Evolutionary conservation across 2,329 filamentous ascomycete species (phyloP).

Genomic region (Bipolaris victoriae): DNA sequence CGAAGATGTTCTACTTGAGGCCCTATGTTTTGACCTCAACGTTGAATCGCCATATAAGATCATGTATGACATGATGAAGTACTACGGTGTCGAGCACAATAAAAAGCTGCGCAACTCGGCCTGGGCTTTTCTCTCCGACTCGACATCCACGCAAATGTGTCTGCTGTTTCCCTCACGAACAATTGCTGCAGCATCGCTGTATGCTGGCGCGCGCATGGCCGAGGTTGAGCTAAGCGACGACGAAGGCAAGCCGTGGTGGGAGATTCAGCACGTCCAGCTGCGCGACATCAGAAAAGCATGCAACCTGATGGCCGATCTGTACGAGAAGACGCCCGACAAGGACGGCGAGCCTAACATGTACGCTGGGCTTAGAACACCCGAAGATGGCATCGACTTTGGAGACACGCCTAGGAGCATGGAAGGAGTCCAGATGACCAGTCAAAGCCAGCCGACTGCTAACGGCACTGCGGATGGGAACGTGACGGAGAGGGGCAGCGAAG

Average conservation of each 20-base stretch:
- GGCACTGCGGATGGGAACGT: constrained; percentile 26
- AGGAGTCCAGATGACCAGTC: constrained; percentile 27
- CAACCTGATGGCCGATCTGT: constrained; percentile 70
- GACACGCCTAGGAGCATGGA: constrained; percentile 41
- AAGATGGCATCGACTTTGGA: constrained; percentile 44
- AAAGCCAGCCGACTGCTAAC: constrained; percentile 30
- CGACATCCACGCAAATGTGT: constrained; percentile 81
- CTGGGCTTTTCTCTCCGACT: constrained; percentile 95
- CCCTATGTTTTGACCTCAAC: constrained; percentile 91
- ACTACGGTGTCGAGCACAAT: constrained; percentile 76
- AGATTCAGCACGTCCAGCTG: constrained; percentile 72
- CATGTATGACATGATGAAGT: constrained; percentile 79
- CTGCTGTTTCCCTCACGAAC: constrained; percentile 79
- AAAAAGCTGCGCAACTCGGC: constrained; percentile 82
- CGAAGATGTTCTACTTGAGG: constrained; percentile 90
- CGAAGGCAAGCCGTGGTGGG: constrained; percentile 85
- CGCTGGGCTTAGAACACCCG: constrained; percentile 51
- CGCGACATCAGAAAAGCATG: constrained; percentile 74
- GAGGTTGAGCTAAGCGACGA: constrained; percentile 74
- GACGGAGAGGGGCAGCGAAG: constrained; percentile 49
- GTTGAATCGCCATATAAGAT: constrained; percentile 86
- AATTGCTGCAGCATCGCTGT: constrained; percentile 84
- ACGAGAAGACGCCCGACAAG: constrained; percentile 51
- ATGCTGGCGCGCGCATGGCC: constrained; percentile 80
- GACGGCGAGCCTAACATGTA: constrained; percentile 55